Evolutionary conservation across 768 basidiomycete species (phyloP).

Genomic region (Albatrellus ellisii): DNA sequence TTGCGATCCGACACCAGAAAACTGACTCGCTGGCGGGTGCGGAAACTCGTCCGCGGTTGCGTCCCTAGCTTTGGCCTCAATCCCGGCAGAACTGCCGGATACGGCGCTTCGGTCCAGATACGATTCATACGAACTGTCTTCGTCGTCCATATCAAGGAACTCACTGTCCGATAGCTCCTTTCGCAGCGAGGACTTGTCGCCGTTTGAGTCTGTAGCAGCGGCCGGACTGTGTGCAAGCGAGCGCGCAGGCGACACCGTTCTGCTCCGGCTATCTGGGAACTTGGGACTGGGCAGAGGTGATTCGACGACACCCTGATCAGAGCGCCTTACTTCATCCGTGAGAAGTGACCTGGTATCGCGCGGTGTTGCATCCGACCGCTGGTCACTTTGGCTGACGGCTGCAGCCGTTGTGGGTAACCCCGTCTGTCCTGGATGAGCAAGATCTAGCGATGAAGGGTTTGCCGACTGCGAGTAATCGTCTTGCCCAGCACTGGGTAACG

Average conservation of each 20-base stretch:
- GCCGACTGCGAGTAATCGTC: too few relatives aligned
- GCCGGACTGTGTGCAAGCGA: conserved; percentile 3
- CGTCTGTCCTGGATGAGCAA: too few relatives aligned
- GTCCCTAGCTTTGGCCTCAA: conserved; percentile 5
- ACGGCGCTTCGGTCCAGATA: conserved; percentile 24
- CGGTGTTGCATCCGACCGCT: conserved; percentile 24
- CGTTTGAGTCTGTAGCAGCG: conserved; percentile 6
- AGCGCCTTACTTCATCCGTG: conserved; percentile 66
- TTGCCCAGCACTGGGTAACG: too few relatives aligned
- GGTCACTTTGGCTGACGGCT: too few relatives aligned
- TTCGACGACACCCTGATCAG: conserved; percentile 56
- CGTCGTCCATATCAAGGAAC: conserved; percentile 56
- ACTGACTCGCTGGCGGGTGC: conserved; percentile 8
- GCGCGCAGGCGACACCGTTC: neutral
- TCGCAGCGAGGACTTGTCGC: conserved; percentile 11
- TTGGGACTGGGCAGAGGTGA: conserved; percentile 46
- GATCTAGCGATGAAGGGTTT: too few relatives aligned
- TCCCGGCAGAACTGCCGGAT: conserved; percentile 6
- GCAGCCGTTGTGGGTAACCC: too few relatives aligned
- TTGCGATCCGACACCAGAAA: too few relatives aligned
- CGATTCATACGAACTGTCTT: conserved; percentile 25
- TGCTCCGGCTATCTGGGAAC: conserved; percentile 11
- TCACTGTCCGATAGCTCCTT: conserved; percentile 25
- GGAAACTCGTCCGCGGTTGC: conserved; percentile 14
- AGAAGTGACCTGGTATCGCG: conserved; percentile 58